Evolutionary conservation across 1,284 basidiomycete species (phyloP).

Genomic region (Flammula alnicola): DNA sequence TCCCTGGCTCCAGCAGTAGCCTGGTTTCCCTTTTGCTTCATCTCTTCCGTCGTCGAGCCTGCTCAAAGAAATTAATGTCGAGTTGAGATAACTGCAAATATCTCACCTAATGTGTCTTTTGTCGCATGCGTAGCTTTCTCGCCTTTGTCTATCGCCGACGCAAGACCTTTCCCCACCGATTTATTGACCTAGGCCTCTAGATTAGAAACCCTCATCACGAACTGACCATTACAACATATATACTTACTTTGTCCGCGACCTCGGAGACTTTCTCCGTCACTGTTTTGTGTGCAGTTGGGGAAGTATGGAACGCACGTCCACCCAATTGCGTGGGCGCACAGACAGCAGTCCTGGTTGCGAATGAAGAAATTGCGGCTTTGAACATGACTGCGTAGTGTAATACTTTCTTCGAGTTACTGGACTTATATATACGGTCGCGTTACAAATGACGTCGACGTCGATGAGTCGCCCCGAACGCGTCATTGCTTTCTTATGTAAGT

Average conservation of each 20-base stretch:
- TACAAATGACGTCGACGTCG: too few species aligned
- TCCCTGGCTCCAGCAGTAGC: constrained; percentile 46
- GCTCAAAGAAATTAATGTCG: not conserved
- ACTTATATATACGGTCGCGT: too few species aligned
- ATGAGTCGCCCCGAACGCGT: too few species aligned
- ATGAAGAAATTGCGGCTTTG: constrained; percentile 12
- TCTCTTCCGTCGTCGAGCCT: constrained; percentile 36
- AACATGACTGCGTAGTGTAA: too few species aligned
- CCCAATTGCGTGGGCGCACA: constrained; percentile 23
- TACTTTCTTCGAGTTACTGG: too few species aligned
- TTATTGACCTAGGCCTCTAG: constrained; percentile 74
- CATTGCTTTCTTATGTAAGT: too few species aligned
- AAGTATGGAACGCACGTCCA: constrained; percentile 48
- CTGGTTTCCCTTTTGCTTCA: constrained; percentile 47
- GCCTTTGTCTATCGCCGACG: constrained; percentile 66
- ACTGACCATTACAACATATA: too few species aligned
- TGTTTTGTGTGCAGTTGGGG: constrained; percentile 51
- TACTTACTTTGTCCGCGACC: constrained; percentile 58
- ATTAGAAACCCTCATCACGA: too few species aligned
- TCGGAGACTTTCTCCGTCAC: constrained; percentile 69
- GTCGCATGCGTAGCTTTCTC: constrained; percentile 59
- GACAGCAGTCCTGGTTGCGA: constrained; percentile 4
- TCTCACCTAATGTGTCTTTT: constrained; percentile 58
- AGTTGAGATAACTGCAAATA: not conserved
- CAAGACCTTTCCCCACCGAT: constrained; percentile 61